Base-by-base conservation (phyloP, 352 stramenopile genomes). In the Globisporangium polare region DNA sequence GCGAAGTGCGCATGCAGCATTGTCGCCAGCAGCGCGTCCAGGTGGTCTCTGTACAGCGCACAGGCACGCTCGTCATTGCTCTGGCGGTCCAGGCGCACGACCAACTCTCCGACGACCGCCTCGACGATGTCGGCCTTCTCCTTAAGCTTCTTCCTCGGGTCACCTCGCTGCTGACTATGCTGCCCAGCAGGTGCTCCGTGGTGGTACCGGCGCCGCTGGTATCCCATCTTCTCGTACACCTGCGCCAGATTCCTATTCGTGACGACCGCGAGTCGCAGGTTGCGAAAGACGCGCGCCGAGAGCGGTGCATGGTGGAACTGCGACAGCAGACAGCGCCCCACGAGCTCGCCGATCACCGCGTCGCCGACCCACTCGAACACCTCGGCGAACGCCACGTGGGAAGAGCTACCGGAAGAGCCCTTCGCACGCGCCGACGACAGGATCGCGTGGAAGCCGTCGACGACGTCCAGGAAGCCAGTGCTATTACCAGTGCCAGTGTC, bases 311-410 rank as follows among this genome's bases (percentile, higher is more conserved):
- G 49, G 17, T 83, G 72, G 60, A 91, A 90, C 52, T 91, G 81
- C 4, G 79, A 78, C 35, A 93, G 59, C 24, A 93, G 53, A 35
- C 77, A 88, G 8, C 82, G 65, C 2, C 73, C 82, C 15, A 89
- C 77, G 1, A 91, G 59, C 66, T 93, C 84, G n/a, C 83, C 80
- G 15, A 91, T 72, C 10, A 90, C 74, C 5, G 84, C 81, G 54
- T 93, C 84, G 39, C 84, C 84, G 27, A 93, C 62, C 84, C 84
- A 93, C 67, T 93, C 84, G 63, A 80, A 80, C 42, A 89, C 81
- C 27, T 93, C 84, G 26, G 71, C 75, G 13, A 81, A 62, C 43
- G 51, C 50, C 0, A 66, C 54, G 31, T 62, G 53, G n/a, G 59
- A n/a, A 2, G 12, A 52, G 56, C 50, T 12, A 37, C 47, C 15